Conservation (phyloP, 108 stramenopile species). For the Epithemia pelagica region DNA sequence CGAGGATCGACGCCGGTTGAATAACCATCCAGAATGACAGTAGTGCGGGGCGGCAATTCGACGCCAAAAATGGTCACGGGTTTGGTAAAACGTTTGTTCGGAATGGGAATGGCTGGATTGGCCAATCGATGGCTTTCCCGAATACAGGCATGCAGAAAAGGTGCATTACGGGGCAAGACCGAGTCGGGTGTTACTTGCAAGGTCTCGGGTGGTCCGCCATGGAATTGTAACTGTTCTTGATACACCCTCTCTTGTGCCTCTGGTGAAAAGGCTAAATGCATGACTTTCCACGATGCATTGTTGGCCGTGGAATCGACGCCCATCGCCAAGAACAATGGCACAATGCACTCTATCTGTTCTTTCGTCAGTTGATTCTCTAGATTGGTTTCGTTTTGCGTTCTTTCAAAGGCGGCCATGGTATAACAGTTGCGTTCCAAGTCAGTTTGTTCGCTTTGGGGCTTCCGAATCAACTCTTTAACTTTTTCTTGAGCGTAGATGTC, state of each 20-base stretch:
- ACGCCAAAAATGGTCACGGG: constrained; percentile 22
- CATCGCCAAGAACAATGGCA: too few species aligned
- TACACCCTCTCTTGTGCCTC: too few species aligned
- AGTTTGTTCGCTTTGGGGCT: constrained; percentile 12
- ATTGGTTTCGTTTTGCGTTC: constrained; percentile 15
- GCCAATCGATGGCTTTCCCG: constrained; percentile 30
- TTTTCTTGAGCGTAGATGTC: constrained; percentile 6
- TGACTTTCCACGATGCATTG: too few species aligned
- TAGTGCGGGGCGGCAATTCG: constrained; percentile 8
- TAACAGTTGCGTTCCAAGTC: constrained; percentile 18
- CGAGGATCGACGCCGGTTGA: constrained; percentile 4
- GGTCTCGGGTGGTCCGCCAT: too few species aligned
- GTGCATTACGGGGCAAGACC: too few species aligned
- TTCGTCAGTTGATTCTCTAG: too few species aligned
- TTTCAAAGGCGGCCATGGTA: constrained; percentile 12
- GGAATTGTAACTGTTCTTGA: too few species aligned
- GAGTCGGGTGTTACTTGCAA: too few species aligned
- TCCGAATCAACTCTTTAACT: constrained; percentile 1
- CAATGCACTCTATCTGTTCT: too few species aligned
- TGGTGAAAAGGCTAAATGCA: too few species aligned
- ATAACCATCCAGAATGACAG: constrained; percentile 9
- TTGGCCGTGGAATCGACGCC: too few species aligned
- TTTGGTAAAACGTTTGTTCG: constrained; percentile 9
- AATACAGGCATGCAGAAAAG: constrained; percentile 22
- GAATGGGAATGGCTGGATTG: constrained; percentile 4